A percentile compares a stretch with the other conserved stretches of the same genome.
Conservation (phyloP, 2,329 filamentous ascomycete species). For the Phialocephala subalpina region DNA sequence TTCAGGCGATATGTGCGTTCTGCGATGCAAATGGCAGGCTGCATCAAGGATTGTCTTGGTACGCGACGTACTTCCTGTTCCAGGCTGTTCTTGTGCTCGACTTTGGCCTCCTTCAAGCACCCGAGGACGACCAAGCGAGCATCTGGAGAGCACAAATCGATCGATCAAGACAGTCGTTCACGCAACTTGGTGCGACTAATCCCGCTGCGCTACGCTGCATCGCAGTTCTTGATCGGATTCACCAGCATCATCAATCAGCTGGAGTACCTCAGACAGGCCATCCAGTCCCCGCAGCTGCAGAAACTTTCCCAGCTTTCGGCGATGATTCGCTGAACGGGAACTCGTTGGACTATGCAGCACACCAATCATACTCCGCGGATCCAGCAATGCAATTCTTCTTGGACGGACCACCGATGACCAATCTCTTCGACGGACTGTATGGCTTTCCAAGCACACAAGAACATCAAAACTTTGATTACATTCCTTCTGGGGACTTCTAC, state of each 20-base stretch:
- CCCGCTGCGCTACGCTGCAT: constrained; percentile 30
- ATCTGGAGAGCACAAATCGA: constrained; percentile 23
- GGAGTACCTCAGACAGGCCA: neutral
- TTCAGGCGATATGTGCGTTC: constrained; percentile 48
- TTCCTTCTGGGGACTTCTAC: constrained; percentile 27
- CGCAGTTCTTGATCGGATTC: constrained; percentile 28
- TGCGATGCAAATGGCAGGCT: constrained; percentile 43
- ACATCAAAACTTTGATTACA: constrained; percentile 30
- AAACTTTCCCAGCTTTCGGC: neutral
- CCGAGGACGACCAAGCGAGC: constrained; percentile 21
- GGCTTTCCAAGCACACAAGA: constrained; percentile 32
- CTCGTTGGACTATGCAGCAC: constrained; percentile 13
- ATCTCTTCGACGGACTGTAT: constrained; percentile 27
- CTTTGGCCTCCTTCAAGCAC: constrained; percentile 31
- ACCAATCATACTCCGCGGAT: constrained; percentile 22
- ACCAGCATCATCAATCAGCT: constrained; percentile 18
- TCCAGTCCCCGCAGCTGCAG: neutral
- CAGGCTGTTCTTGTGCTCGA: constrained; percentile 52
- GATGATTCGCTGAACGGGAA: neutral
- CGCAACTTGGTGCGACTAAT: constrained; percentile 23
- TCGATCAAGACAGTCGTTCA: constrained; percentile 21
- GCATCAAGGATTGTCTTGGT: constrained; percentile 50
- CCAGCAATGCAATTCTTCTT: constrained; percentile 28
- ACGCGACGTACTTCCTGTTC: constrained; percentile 54
- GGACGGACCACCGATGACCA: constrained; percentile 21